Base-by-base conservation (phyloP, 495 filamentous ascomycete genomes). In the Poronia punctata region DNA sequence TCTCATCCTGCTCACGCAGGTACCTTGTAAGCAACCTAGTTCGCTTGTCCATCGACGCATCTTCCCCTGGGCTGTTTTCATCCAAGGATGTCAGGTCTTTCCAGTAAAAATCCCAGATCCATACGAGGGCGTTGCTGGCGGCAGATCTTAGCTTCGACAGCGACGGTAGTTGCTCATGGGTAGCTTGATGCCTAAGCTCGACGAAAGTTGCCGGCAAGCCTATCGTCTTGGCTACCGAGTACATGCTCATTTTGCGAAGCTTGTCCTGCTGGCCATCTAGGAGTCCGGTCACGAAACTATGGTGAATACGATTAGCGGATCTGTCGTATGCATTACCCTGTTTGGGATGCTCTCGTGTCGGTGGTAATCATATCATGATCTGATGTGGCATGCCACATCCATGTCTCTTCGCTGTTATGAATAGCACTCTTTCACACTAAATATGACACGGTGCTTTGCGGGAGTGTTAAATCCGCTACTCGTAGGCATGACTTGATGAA, bases 91-190 rank as follows among this genome's bases (percentile, higher is more conserved):
- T 45, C 20, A 82, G 52, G 28, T 67, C 54, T 21, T 57, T 63
- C 90, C 90, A 97, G 61, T 94, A 95, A 52, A 82, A 82, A 25
- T 73, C 69, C 86, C 86, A 95, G 34, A 96, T 72, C 90, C 90
- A 96, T 20, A 71, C 74, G 35, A 97, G 64, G 2, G 80, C 85
- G 48, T 80, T 74, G 46, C 69, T 49, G 2, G 81, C 72, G 4
- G 82, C 79, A 9, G 68, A 67, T 38, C 85, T 69, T 38, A 96
- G 62, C 18, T 85, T 75, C 5, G 72, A 62, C 36, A 96, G 63
- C 1, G 78, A 76, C 1, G 90, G 89, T 38, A 95, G 64, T 51
- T 87, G 83, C 47, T 88, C 83, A 59, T 97, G 90, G 25, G 87
- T 92, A 22, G 84, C 84, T 57, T 92, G 82, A 54, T 97, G 90